phyloP scores from a whole-genome alignment of 2,329 filamentous ascomycete genomes.

The Alternaria brassicae region DNA sequence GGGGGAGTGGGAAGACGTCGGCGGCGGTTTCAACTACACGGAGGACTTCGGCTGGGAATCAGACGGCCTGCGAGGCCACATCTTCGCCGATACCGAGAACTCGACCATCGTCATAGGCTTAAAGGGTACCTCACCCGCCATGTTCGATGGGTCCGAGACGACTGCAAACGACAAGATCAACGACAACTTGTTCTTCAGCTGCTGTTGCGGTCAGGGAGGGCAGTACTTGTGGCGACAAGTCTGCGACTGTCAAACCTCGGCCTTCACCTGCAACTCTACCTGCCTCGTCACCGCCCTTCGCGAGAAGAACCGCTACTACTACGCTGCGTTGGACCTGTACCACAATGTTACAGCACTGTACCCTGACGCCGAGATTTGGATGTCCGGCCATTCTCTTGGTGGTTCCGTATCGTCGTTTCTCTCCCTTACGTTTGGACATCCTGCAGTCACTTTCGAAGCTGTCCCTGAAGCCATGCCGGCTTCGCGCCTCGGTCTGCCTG shows the following conservation, averaged over 20 bases:
- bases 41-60: slow-evolving; percentile 90
- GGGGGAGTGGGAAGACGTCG: slow-evolving; percentile 77
- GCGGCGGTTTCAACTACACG: slow-evolving; percentile 81
- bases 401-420: slow-evolving; percentile 88
- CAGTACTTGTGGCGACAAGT: slow-evolving; percentile 90
- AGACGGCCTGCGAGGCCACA: slow-evolving; percentile 88
- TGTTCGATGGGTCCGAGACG: slow-evolving; percentile 96
- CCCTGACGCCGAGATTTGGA: slow-evolving; percentile 83
- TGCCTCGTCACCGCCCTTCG: slow-evolving; percentile 78
- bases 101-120: slow-evolving; percentile 88
- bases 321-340: slow-evolving; percentile 86
- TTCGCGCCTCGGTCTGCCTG: slow-evolving; percentile 81
- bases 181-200: slow-evolving; percentile 97
- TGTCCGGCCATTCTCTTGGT: slow-evolving; percentile 90
- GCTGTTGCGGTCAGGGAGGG: slow-evolving; percentile 93
- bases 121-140: slow-evolving; percentile 86
- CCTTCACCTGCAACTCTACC: slow-evolving; percentile 90
- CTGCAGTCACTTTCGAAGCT: slow-evolving; percentile 91
- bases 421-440: slow-evolving; percentile 87
- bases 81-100: slow-evolving; percentile 87
- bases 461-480: slow-evolving; percentile 90
- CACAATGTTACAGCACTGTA: slow-evolving; percentile 91
- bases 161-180: slow-evolving; percentile 98
- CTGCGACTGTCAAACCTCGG: slow-evolving; percentile 87
- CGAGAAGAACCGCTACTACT: slow-evolving; percentile 90